These are phyloP conservation scores for Huntiella moniliformis DNA, from an alignment of 2,329 filamentous ascomycete species.

Conservation along the genomic window DNA sequence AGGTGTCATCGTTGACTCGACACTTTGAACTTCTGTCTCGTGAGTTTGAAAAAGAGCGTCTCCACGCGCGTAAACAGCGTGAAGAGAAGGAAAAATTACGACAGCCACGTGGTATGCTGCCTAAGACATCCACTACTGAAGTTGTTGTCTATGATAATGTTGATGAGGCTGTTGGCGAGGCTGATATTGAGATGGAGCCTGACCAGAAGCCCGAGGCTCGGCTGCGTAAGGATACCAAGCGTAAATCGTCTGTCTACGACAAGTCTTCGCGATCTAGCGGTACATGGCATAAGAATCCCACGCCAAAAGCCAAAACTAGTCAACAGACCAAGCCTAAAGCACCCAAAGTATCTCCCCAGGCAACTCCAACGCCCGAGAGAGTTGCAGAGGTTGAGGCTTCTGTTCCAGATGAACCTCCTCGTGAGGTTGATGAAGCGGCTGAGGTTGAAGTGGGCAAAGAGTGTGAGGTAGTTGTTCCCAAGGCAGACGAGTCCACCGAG, in stretches of 20 bases:
- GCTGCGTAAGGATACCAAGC: slow-evolving; percentile 5
- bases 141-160: slow-evolving; percentile 93
- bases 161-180: slow-evolving; percentile 76
- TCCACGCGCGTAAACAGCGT: slow-evolving; percentile 65
- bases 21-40: slow-evolving; percentile 94
- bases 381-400: neutral
- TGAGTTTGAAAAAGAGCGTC: slow-evolving; percentile 87
- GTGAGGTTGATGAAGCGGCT: slow-evolving; percentile 15
- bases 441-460: slow-evolving; percentile 2
- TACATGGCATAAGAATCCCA: neutral
- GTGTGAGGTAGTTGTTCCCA: slow-evolving; percentile 15
- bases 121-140: slow-evolving; percentile 76
- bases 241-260: slow-evolving; percentile 10
- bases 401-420: neutral
- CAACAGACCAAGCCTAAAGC: neutral
- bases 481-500: slow-evolving; percentile 12
- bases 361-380: neutral
- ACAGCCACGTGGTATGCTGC: slow-evolving; percentile 58
- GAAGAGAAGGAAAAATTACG: slow-evolving; percentile 50
- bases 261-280: neutral
- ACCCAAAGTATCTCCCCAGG: neutral
- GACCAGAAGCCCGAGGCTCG: slow-evolving; percentile 1
- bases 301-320: too few species aligned
- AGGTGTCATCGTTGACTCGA: slow-evolving; percentile 78
- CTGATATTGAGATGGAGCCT: slow-evolving; percentile 26